Percentiles rank a stretch among this genome's conserved stretches.
phyloP scores from a whole-genome alignment of 1,284 basidiomycete species.

The Boletus semigastroideus region DNA sequence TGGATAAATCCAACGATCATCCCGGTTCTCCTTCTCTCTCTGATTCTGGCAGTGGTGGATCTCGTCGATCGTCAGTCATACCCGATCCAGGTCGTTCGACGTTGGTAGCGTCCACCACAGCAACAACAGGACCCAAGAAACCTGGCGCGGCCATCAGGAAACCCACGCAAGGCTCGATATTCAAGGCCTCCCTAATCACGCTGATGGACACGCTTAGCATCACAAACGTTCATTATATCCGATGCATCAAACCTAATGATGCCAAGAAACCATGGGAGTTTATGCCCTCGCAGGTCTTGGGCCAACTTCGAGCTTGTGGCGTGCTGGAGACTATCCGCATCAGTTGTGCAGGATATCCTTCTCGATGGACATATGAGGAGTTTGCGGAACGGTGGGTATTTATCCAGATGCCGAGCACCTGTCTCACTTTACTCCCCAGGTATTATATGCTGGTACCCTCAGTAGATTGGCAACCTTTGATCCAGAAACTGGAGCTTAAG shows the following conservation, averaged over 20 bases:
- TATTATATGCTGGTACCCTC: conserved; percentile 97
- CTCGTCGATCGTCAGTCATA: conserved; percentile 77
- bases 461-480: conserved; percentile 81
- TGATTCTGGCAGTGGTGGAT: conserved; percentile 70
- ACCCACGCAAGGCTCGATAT: conserved; percentile 97
- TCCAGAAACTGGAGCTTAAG: conserved; percentile 76
- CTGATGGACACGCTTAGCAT: conserved; percentile 98
- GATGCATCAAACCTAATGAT: conserved; percentile 99
- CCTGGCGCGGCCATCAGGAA: conserved; percentile 77
- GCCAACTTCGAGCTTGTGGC: conserved; percentile 97
- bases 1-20: conserved; percentile 46
- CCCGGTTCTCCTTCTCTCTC: conserved; percentile 71
- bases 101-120: conserved; percentile 53
- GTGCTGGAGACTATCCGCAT: conserved; percentile 99
- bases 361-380: conserved; percentile 98
- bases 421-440: conserved; percentile 42
- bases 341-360: conserved; percentile 98
- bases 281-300: conserved; percentile 92
- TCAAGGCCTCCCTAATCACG: conserved; percentile 92
- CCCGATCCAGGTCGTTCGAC: conserved; percentile 82
- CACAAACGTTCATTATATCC: conserved; percentile 99
- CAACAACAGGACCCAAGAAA: conserved; percentile 49
- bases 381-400: conserved; percentile 90
- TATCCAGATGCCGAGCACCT: not conserved
- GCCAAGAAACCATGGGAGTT: conserved; percentile 97